phyloP scores from a whole-genome alignment of 805 yeast species.

The Kodamaea kakaduensis region DNA sequence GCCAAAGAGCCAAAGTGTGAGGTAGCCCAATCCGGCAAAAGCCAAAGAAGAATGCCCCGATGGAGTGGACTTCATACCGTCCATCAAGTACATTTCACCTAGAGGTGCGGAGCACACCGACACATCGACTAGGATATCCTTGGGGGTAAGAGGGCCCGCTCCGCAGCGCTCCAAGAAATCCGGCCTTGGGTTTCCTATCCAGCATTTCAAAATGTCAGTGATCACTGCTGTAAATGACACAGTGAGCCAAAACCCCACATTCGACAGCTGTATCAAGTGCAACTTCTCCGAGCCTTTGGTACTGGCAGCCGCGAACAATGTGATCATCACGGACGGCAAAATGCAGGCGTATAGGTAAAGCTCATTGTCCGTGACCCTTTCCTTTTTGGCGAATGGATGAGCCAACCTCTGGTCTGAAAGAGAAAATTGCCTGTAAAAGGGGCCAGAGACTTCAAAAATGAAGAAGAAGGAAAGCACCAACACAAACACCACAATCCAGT shows the following conservation, averaged over 20 bases:
- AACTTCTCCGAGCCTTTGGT: conserved; percentile 14
- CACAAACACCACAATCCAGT: conserved; percentile 27
- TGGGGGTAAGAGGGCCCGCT: conserved; percentile 24
- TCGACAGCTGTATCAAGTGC: conserved; percentile 27
- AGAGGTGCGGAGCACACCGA: conserved; percentile 25
- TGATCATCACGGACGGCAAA: conserved; percentile 23
- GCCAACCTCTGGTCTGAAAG: conserved; percentile 28
- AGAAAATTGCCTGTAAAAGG: conserved; percentile 34
- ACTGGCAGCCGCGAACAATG: conserved; percentile 13
- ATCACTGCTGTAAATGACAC: conserved; percentile 26
- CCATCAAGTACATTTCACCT: conserved; percentile 29
- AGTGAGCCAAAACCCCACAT: conserved; percentile 28
- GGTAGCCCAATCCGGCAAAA: conserved; percentile 47
- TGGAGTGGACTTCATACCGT: conserved; percentile 56
- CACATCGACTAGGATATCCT: conserved; percentile 17
- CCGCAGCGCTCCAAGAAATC: conserved; percentile 40
- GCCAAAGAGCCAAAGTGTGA: conserved; percentile 47
- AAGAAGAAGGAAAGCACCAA: conserved; percentile 25
- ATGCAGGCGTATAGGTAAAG: conserved; percentile 26
- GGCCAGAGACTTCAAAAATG: conserved; percentile 30
- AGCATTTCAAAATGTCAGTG: conserved; percentile 37
- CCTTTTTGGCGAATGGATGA: conserved; percentile 32
- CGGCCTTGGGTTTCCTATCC: conserved; percentile 42
- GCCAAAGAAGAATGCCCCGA: conserved; percentile 55
- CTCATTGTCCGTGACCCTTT: conserved; percentile 31